Base-by-base conservation (phyloP, 176 grass and related monocot species). In the Oryza punctata region DNA sequence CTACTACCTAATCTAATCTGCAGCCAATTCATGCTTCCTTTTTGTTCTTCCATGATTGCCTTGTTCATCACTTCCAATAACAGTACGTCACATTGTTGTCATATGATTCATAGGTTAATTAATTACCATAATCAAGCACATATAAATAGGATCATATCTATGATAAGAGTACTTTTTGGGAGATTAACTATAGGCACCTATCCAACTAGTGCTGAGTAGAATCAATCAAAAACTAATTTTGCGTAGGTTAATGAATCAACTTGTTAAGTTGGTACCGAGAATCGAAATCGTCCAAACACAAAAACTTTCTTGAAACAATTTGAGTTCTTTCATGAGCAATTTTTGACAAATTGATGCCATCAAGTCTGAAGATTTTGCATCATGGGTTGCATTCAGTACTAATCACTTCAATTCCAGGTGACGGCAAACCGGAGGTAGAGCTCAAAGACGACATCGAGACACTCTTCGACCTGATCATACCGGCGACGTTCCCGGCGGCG, bases 381-480 rank as follows among this genome's bases (percentile, higher is more conserved):
- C 41, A 21, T 24, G 27, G 27, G 15, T 21, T 23, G 46, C n/a
- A 38, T 38, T 38, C 7, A 8, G 37, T 38, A 38, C 7, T 38
- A 38, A 38, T 38, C 37, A 38, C 37, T 38, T 38, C 37, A 38
- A 38, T 38, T 38, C 37, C 37, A 86, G 90, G 70, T 37, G 44
- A 70, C 29, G 85, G n/a, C 46, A 81, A 84, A 61, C n/a, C 57
- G n/a, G 74, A 50, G 14, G 72, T 16, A 5, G 70, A 81, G 29
- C 59, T 52, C 5, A 65, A 57, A 32, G 59, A 63, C 25, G 67
- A 83, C 64, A 78, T 84, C 0, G 76, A 75, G 18, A 72, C 82
- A 2, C 59, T 95, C 4, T 73, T 88, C 57, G 85, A 86, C 40
- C 35, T 85, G n/a, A 82, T 90, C 72, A 68, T 37, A 19, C 86